Evolutionary conservation across 805 yeast species (phyloP).

Genomic region (Scheffersomyces stipitis): DNA sequence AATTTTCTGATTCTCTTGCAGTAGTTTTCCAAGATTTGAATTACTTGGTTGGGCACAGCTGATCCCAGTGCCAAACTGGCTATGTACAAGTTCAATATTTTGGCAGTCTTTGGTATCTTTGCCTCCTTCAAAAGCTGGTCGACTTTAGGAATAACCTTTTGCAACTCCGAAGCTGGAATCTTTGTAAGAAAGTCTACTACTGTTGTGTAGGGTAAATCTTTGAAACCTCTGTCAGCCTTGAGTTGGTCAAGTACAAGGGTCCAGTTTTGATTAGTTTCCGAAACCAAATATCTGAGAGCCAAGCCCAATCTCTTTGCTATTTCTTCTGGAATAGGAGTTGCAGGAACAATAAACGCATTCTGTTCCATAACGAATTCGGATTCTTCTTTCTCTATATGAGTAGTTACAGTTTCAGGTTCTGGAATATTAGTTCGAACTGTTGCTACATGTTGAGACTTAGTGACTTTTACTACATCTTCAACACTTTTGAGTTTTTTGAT

Average conservation of each 20-base stretch:
- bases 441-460: too few species aligned
- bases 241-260: constrained; percentile 42
- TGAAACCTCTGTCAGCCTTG: constrained; percentile 34
- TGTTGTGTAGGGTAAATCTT: constrained; percentile 29
- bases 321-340: constrained; percentile 33
- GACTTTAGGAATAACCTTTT: constrained; percentile 31
- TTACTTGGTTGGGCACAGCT: constrained; percentile 16
- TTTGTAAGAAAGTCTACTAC: constrained; percentile 33
- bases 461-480: neutral
- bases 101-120: constrained; percentile 25
- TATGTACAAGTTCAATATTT: constrained; percentile 38
- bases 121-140: constrained; percentile 39
- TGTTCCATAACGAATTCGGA: constrained; percentile 9
- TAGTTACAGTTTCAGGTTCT: too few species aligned
- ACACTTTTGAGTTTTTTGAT: neutral
- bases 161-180: constrained; percentile 43
- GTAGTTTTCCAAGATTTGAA: constrained; percentile 31
- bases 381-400: constrained; percentile 4
- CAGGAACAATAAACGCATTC: constrained; percentile 15
- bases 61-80: constrained; percentile 29
- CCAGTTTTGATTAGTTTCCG: constrained; percentile 47
- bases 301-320: constrained; percentile 39
- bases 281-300: constrained; percentile 38
- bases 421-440: too few species aligned
- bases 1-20: constrained; percentile 18